These are phyloP conservation scores for Hydnomerulius pinastri DNA, from an alignment of 768 basidiomycete genomes.

Conservation along the genomic window DNA sequence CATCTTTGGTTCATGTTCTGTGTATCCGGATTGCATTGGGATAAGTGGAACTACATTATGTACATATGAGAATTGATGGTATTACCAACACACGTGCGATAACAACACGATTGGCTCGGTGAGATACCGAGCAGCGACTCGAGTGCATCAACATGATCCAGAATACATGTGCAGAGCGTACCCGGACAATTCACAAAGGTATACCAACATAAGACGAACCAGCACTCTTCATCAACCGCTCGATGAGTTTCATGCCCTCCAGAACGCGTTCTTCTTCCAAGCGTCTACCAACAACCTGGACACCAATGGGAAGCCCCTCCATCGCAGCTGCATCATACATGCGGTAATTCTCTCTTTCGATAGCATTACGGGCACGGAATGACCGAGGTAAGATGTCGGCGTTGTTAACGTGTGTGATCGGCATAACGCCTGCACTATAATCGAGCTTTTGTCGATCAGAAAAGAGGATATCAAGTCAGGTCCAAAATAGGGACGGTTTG, in stretches of 20 bases:
- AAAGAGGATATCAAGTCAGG: neutral
- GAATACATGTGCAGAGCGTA: too few species aligned
- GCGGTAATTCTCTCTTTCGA: constrained; percentile 41
- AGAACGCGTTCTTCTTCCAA: constrained; percentile 51
- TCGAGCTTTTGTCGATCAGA: constrained; percentile 36
- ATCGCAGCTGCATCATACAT: constrained; percentile 44
- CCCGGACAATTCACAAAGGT: too few species aligned
- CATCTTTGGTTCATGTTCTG: too few species aligned
- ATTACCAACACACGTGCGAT: too few species aligned
- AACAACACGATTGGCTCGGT: too few species aligned
- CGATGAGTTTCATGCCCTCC: constrained; percentile 46
- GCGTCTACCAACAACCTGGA: constrained; percentile 45
- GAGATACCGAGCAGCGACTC: too few species aligned
- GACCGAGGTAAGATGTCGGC: constrained; percentile 32
- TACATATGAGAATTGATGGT: too few species aligned
- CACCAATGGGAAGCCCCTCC: constrained; percentile 46
- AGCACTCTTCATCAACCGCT: constrained; percentile 24
- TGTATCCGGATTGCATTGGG: too few species aligned
- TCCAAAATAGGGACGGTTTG: neutral
- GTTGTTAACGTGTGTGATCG: constrained; percentile 41
- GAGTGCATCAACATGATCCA: too few species aligned
- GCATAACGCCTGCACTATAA: constrained; percentile 46
- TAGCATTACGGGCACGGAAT: constrained; percentile 34
- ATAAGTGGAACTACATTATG: too few species aligned
- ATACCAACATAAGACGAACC: constrained; percentile 27